Base-by-base conservation (phyloP, 495 filamentous ascomycete genomes). In the Trichoderma parareesei region DNA sequence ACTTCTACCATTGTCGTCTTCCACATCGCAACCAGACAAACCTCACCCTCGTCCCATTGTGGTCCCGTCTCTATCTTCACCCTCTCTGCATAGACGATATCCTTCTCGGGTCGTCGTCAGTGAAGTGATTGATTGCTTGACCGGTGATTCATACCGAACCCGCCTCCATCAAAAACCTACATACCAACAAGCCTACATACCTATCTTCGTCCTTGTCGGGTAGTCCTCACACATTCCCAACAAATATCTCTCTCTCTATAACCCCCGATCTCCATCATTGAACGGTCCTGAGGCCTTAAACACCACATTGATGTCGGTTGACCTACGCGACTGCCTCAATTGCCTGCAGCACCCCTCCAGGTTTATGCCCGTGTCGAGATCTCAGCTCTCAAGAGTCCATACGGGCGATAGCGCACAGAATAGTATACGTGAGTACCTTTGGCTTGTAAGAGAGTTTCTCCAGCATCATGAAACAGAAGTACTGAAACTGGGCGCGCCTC, bases 301-400 rank as follows among this genome's bases (percentile, higher is more conserved):
- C 65, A 66, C 74, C 62, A 77, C 62, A 83, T 90, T 87, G 86
- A 90, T 90, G 87, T 90, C 87, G 85, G 85, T 86, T 87, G 85
- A 87, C 77, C 77, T 85, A 72, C 86, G 87, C 72, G 80, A 85
- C 76, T 83, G 84, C 71, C 81, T 87, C 71, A 82, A 86, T 66
- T 89, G 86, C 71, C 78, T 89, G 72, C 83, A 86, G 68, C 85
- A 86, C 75, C 87, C 87, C 62, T 84, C 84, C 74, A 84, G 87
- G 77, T 85, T 88, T 77, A 83, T 85, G 82, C 79, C 84, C 74
- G 81, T 89, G 71, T 88, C 87, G 76, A 89, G 87, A 84, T 80
- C 84, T 61, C 87, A 89, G 72, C 78, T 90, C 64, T 89, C 87
- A 55, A 84, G 81, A 84, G 83, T 82, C 66, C 87, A 90, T 79